A percentile compares a stretch with the other conserved stretches of the same genome.
These are phyloP conservation scores for Haematococcus sp. DNA, from an alignment of 139 green algal species.

Conservation along the genomic window DNA sequence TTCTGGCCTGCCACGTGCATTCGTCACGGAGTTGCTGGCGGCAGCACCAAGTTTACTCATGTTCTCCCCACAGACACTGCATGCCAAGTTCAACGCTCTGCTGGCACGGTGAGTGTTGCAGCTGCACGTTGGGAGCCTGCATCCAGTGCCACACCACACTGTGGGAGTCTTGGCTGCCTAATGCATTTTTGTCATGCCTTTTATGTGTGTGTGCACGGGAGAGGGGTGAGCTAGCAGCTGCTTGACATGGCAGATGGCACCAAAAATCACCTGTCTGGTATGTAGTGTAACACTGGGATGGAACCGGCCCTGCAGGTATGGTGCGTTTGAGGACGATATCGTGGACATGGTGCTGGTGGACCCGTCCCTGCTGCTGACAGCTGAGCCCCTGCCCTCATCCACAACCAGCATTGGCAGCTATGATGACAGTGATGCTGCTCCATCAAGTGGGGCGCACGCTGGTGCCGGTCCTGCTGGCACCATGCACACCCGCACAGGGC, in stretches of 20 bases:
- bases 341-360: constrained; percentile 49
- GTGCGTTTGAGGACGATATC: constrained; percentile 40
- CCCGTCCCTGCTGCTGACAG: constrained; percentile 31
- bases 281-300: neutral
- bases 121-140: no score
- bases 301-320: constrained; percentile 21
- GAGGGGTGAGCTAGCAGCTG: no score
- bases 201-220: no score
- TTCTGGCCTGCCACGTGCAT: constrained; percentile 25
- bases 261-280: no score
- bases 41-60: constrained; percentile 27
- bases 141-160: no score
- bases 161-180: no score
- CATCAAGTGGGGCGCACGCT: no score
- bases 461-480: neutral
- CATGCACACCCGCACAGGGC: neutral
- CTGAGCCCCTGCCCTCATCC: neutral
- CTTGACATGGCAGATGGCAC: no score
- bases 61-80: constrained; percentile 21
- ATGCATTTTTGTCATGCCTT: no score
- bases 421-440: neutral
- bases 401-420: neutral
- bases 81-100: constrained; percentile 35
- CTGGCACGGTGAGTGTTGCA: constrained; percentile 15
- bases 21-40: constrained; percentile 33